Conservation (phyloP, 805 yeast species). For the Metschnikowia rubicola region DNA sequence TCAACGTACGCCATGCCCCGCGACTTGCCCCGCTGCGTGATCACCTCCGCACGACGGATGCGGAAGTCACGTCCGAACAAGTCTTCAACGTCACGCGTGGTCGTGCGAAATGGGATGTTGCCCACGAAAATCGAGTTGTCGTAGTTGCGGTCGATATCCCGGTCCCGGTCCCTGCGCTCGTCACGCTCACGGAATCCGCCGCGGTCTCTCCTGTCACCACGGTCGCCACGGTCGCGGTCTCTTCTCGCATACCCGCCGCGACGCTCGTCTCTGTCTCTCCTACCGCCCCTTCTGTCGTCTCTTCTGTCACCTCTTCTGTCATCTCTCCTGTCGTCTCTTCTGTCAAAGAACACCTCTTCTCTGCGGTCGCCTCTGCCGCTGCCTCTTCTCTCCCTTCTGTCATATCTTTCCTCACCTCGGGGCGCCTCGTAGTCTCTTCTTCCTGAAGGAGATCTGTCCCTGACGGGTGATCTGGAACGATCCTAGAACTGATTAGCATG, state of each 20-base stretch:
- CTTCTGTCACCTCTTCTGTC: conserved; percentile 17
- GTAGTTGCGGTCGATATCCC: conserved; percentile 41
- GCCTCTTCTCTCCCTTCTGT: conserved; percentile 13
- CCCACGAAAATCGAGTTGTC: conserved; percentile 71
- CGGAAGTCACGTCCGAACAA: conserved; percentile 47
- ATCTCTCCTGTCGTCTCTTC: conserved; percentile 14
- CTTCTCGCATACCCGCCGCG: conserved; percentile 13
- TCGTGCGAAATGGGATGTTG: conserved; percentile 63
- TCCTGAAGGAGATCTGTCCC: conserved; percentile 35
- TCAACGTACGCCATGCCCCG: conserved; percentile 93
- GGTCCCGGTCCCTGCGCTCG: conserved; percentile 10
- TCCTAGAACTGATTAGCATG: conserved; percentile 18
- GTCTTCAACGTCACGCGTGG: conserved; percentile 56
- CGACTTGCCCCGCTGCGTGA: conserved; percentile 72
- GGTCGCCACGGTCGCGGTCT: conserved; percentile 13
- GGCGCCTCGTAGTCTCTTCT: conserved; percentile 29
- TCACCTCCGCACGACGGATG: conserved; percentile 79
- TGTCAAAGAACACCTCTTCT: conserved; percentile 24
- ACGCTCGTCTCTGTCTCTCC: conserved; percentile 8
- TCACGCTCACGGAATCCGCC: conserved; percentile 25
- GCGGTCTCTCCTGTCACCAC: conserved; percentile 15
- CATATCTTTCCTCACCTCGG: conserved; percentile 17
- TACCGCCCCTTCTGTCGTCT: conserved; percentile 12
- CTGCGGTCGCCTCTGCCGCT: conserved; percentile 25
- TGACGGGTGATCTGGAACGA: conserved; percentile 27